A percentile compares a stretch with the other conserved stretches of the same genome.
Conservation (phyloP, 805 yeast genomes). For the Lachancea mirantina region DNA sequence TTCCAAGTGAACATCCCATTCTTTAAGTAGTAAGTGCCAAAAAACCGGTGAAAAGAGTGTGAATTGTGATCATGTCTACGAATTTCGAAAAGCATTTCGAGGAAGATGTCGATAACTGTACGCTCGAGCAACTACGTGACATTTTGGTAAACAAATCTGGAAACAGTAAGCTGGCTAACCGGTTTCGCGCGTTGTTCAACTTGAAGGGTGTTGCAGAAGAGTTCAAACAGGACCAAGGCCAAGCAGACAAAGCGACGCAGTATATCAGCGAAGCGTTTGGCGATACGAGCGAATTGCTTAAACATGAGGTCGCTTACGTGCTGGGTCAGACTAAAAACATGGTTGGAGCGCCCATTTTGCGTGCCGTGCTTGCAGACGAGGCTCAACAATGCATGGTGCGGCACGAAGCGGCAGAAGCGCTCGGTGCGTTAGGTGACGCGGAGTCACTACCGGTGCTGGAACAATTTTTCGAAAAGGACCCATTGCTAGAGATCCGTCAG, state of each 20-base stretch:
- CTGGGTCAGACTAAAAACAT: slow-evolving; percentile 90
- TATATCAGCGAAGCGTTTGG: slow-evolving; percentile 79
- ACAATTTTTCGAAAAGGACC: slow-evolving; percentile 63
- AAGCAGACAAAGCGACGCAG: slow-evolving; percentile 62
- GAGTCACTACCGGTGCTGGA: slow-evolving; percentile 62
- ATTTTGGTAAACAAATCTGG: slow-evolving; percentile 61
- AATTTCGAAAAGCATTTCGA: slow-evolving; percentile 32
- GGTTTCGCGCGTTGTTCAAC: slow-evolving; percentile 92
- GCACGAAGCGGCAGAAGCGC: slow-evolving; percentile 98
- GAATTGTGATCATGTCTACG: slow-evolving; percentile 26
- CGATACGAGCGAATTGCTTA: slow-evolving; percentile 80
- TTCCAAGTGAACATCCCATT: too few relatives aligned
- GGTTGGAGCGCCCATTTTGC: slow-evolving; percentile 66
- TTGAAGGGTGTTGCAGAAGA: slow-evolving; percentile 82
- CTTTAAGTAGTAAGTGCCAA: too few relatives aligned
- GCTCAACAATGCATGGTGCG: slow-evolving; percentile 93
- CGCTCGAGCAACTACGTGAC: slow-evolving; percentile 65
- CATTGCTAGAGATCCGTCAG: slow-evolving; percentile 82
- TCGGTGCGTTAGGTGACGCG: slow-evolving; percentile 88
- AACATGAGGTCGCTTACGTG: slow-evolving; percentile 97
- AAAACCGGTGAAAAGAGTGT: too few relatives aligned
- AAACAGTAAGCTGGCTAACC: slow-evolving; percentile 63
- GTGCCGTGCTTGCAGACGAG: slow-evolving; percentile 57
- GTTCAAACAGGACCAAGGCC: slow-evolving; percentile 41
- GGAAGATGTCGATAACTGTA: slow-evolving; percentile 32